Conservation (phyloP, 768 basidiomycete genomes). For the Mycena vulgaris region DNA sequence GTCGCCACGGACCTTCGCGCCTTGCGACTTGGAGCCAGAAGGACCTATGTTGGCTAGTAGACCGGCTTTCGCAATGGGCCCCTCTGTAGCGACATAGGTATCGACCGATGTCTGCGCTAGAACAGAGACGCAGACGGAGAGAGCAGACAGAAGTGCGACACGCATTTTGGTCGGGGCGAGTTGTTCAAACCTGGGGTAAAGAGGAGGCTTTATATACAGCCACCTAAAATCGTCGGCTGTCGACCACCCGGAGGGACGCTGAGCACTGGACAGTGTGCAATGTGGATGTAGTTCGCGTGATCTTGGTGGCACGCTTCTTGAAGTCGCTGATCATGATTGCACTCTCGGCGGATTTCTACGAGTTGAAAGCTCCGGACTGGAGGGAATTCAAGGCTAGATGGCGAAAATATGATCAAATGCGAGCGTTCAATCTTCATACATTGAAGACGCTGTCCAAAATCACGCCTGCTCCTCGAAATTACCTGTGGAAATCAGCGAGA, state of each 20-base stretch:
- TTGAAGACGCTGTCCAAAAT: no score
- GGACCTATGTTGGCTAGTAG: conserved; percentile 83
- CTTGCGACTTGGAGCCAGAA: conserved; percentile 66
- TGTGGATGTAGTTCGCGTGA: conserved; percentile 25
- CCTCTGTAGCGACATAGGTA: conserved; percentile 68
- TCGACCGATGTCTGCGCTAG: conserved; percentile 58
- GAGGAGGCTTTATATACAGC: not conserved
- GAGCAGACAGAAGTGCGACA: conserved; percentile 45
- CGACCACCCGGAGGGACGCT: not conserved
- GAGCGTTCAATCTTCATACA: no score
- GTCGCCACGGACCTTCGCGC: conserved; percentile 61
- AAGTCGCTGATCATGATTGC: not conserved
- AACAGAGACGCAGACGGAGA: conserved; percentile 45
- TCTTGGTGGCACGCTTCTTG: conserved; percentile 16
- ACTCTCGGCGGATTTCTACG: no score
- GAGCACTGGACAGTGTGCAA: conserved; percentile 6
- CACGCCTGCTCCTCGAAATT: no score
- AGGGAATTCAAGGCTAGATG: no score
- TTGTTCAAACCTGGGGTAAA: not conserved
- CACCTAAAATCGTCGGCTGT: not conserved
- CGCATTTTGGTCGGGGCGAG: conserved; percentile 48
- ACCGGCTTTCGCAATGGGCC: conserved; percentile 73
- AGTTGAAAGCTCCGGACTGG: no score
- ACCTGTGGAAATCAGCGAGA: no score
- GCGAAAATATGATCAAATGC: no score